Base-by-base conservation (phyloP, 2,329 filamentous ascomycete genomes). In the Orbilia oligospora region DNA sequence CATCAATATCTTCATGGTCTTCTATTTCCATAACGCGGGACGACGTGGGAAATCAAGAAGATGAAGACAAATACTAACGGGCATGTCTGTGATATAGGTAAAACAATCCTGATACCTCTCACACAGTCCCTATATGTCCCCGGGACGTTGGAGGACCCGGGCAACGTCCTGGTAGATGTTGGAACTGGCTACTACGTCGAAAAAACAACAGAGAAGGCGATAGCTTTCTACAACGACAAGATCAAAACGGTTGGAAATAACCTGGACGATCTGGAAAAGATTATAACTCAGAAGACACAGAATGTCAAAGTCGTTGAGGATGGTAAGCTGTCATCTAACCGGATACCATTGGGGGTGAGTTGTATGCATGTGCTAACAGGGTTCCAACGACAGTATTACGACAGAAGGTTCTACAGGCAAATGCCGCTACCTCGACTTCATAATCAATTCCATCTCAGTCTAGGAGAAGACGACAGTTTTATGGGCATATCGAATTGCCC, bases 101-200 rank as follows among this genome's bases (percentile, higher is more conserved):
- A 88, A 82, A 85, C 87, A 6, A 91, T 98, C 58, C 89, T 99
- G 20, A 93, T 99, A n/a, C 96, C 97, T 0, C 86, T 99, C 80
- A 99, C 96, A 12, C 96, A 93, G 82, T 97, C 94, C 0, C 88
- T 99, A 33, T 99, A 99, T 85, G 95, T 99, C 16, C 92, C 92
- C 27, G 97, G 95, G 36, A 91, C 89, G 46, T 87, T 98, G 48
- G 88, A 92, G 55, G 89, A 91, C 84, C 88, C 91, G 0, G 89
- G 93, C 72, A 91, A 90, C 79, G 93, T 97, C 5, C 87, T 98
- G 75, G 93, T 98, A 48, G 95, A 98, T 84, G 90, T 97, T 20
- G 95, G 95, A 20, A 98, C 95, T 0, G 95, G 95, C 0, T 98
- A 97, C 84, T 94, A 94, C 83, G 91, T 98, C 67, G 94, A 98